These are phyloP conservation scores for Erythrobasidium hasegawianum DNA, from an alignment of 1,284 basidiomycete species.

Conservation along the genomic window DNA sequence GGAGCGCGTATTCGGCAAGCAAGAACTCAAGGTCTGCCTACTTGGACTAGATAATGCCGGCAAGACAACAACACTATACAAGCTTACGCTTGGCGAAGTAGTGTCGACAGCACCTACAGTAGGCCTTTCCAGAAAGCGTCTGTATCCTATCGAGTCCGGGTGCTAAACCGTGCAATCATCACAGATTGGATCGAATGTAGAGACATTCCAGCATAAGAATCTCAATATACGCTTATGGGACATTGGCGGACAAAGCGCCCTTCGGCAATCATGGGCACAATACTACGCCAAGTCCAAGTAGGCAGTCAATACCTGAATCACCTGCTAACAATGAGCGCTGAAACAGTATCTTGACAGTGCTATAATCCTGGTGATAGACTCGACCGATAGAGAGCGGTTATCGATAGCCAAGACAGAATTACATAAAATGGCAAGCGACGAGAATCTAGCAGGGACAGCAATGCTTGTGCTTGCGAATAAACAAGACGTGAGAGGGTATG, in stretches of 20 bases:
- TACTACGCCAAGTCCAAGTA: slow-evolving; percentile 83
- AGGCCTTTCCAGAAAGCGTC: slow-evolving; percentile 63
- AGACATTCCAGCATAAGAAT: slow-evolving; percentile 33
- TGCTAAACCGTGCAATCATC: slow-evolving; percentile 53
- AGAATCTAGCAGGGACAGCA: slow-evolving; percentile 79
- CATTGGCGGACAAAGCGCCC: slow-evolving; percentile 83
- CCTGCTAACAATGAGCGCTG: background rate
- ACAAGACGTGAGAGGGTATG: slow-evolving; percentile 71
- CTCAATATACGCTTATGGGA: slow-evolving; percentile 89
- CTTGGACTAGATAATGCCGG: slow-evolving; percentile 72
- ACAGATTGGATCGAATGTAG: slow-evolving; percentile 33
- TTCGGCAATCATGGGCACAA: slow-evolving; percentile 83
- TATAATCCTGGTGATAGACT: slow-evolving; percentile 86
- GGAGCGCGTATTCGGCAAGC: slow-evolving; percentile 83
- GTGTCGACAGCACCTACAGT: slow-evolving; percentile 85
- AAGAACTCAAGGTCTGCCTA: slow-evolving; percentile 71
- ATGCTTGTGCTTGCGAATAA: slow-evolving; percentile 87
- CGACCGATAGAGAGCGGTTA: slow-evolving; percentile 71
- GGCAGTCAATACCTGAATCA: background rate
- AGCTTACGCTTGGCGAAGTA: slow-evolving; percentile 56
- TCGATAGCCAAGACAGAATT: slow-evolving; percentile 92
- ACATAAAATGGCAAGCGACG: slow-evolving; percentile 72
- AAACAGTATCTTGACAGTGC: slow-evolving; percentile 55
- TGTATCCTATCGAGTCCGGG: slow-evolving; percentile 15
- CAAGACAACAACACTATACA: slow-evolving; percentile 52